These are phyloP conservation scores for Aspergillus oerlinghausenensis DNA, from an alignment of 2,329 filamentous ascomycete species.

Conservation along the genomic window DNA sequence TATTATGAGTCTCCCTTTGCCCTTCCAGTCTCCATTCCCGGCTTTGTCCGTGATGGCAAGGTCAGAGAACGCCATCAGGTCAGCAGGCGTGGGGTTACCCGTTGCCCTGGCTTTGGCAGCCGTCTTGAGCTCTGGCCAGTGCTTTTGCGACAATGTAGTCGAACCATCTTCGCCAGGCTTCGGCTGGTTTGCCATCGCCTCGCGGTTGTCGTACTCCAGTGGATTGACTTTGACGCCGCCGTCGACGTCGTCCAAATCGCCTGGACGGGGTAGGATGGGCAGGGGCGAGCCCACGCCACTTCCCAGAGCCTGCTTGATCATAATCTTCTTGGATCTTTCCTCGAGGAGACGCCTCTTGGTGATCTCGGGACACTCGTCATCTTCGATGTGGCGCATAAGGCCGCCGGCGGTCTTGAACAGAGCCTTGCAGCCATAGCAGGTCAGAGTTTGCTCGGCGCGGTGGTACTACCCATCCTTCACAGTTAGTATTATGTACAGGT, in stretches of 20 bases:
- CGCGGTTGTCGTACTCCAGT: constrained; percentile 7
- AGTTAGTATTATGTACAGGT: not conserved
- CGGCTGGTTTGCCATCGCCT: constrained; percentile 17
- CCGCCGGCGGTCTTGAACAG: constrained; percentile 46
- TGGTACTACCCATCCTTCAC: constrained; percentile 40
- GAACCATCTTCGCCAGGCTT: constrained; percentile 2
- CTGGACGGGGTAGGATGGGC: constrained; percentile 1
- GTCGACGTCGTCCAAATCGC: constrained; percentile 13
- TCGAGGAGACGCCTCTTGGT: constrained; percentile 40
- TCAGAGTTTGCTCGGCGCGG: constrained; percentile 45
- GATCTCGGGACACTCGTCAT: constrained; percentile 46
- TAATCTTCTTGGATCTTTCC: constrained; percentile 48
- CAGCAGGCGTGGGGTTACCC: constrained; percentile 5
- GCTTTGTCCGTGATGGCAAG: not conserved
- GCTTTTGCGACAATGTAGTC: constrained; percentile 12
- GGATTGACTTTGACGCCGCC: constrained; percentile 21
- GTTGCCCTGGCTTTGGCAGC: not conserved
- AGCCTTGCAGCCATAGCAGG: constrained; percentile 45
- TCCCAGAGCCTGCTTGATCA: constrained; percentile 36
- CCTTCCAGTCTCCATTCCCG: constrained; percentile 2
- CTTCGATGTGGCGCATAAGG: constrained; percentile 53
- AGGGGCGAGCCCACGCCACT: constrained; percentile 1
- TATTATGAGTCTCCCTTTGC: not conserved
- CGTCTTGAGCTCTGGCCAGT: constrained; percentile 21
- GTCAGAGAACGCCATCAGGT: constrained; percentile 20